Conservation (phyloP, 2,329 filamentous ascomycete genomes). For the Alternaria alternata region DNA sequence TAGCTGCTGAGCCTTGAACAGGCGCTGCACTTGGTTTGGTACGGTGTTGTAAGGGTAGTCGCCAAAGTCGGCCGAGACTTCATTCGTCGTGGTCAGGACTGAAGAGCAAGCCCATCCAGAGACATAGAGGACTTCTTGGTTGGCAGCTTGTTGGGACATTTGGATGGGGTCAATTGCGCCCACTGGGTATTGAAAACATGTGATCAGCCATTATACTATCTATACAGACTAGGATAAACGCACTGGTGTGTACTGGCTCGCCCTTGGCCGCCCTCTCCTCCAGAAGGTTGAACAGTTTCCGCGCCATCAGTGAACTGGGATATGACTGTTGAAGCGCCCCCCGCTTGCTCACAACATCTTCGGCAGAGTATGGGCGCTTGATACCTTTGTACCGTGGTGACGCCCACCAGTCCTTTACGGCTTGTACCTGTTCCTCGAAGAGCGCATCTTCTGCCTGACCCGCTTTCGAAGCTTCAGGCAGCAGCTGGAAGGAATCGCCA, state of each 20-base stretch:
- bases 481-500: constrained; percentile 84
- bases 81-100: constrained; percentile 90
- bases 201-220: constrained; percentile 41
- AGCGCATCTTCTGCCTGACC: constrained; percentile 84
- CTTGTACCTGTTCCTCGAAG: constrained; percentile 81
- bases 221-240: constrained; percentile 46
- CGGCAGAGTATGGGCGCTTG: constrained; percentile 87
- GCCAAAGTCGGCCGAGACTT: constrained; percentile 96
- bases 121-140: constrained; percentile 95
- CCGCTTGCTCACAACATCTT: constrained; percentile 91
- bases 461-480: constrained; percentile 78
- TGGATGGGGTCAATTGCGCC: constrained; percentile 98
- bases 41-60: constrained; percentile 99
- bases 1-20: constrained; percentile 96
- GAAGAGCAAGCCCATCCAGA: constrained; percentile 98
- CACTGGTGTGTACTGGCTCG: constrained; percentile 92
- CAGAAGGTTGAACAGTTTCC: constrained; percentile 91
- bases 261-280: constrained; percentile 79
- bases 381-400: constrained; percentile 86
- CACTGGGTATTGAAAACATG: constrained; percentile 64
- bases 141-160: constrained; percentile 97
- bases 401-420: constrained; percentile 91
- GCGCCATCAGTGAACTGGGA: constrained; percentile 91
- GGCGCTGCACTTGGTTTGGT: constrained; percentile 93
- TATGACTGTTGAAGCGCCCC: constrained; percentile 87